A percentile compares a stretch with the other conserved stretches of the same genome.
Evolutionary conservation across 352 stramenopile genomes (phyloP).

Genomic region (Phytopythium litorale): DNA sequence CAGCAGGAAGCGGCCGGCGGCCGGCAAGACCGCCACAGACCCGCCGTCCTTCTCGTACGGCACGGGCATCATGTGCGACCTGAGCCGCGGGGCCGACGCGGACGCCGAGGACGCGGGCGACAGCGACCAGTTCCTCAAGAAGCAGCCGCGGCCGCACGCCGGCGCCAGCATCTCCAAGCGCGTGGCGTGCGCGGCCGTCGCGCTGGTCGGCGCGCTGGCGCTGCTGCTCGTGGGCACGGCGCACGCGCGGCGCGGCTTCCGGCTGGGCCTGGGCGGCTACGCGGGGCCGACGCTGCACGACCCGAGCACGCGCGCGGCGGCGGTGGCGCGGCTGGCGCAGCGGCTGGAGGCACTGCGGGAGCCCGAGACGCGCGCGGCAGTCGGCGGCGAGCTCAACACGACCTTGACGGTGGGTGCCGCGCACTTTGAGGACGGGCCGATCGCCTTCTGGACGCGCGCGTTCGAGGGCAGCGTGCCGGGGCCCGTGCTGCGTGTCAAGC

Average conservation of each 20-base stretch:
- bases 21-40: background rate
- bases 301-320: constrained; percentile 5
- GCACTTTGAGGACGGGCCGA: constrained; percentile 43
- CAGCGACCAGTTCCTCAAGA: constrained; percentile 18
- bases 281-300: background rate
- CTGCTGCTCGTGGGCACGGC: constrained; percentile 18
- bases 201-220: constrained; percentile 12
- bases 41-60: constrained; percentile 12
- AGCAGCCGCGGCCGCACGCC: constrained; percentile 6
- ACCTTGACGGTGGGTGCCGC: constrained; percentile 39
- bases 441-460: constrained; percentile 68
- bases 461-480: constrained; percentile 61
- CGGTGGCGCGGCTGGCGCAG: constrained; percentile 20
- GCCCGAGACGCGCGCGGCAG: constrained; percentile 30
- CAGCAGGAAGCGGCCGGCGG: constrained; percentile 6
- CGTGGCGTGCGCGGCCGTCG: constrained; percentile 11
- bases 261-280: background rate
- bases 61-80: constrained; percentile 20
- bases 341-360: constrained; percentile 33
- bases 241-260: constrained; percentile 6
- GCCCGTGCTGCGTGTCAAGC: constrained; percentile 51
- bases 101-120: constrained; percentile 17
- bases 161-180: constrained; percentile 14
- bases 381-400: constrained; percentile 60
- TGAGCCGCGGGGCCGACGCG: constrained; percentile 6